Evolutionary conservation across 1,139 yeast species (phyloP).

Genomic region (Candida dubliniensis): DNA sequence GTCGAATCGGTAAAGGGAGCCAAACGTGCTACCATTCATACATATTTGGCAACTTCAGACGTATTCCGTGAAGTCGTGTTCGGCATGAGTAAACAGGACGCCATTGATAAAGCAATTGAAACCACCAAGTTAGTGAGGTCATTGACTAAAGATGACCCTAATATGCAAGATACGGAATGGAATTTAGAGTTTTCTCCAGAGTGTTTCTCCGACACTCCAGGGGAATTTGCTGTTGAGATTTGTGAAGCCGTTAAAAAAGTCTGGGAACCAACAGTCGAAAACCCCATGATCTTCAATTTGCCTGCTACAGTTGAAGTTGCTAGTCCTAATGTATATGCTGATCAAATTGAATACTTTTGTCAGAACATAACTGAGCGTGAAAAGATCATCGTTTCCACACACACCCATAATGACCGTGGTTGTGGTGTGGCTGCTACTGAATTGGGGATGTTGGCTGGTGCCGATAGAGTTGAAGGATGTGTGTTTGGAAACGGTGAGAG

Average conservation of each 20-base stretch:
- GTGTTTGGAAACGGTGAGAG: conserved; percentile 97
- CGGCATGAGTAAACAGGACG: conserved; percentile 78
- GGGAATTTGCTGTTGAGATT: conserved; percentile 77
- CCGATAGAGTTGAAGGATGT: conserved; percentile 97
- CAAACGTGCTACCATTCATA: conserved; percentile 84
- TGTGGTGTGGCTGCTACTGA: conserved; percentile 98
- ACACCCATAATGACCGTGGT: conserved; percentile 96
- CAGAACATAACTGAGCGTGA: conserved; percentile 80
- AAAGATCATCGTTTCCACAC: conserved; percentile 83
- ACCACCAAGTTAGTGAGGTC: conserved; percentile 78
- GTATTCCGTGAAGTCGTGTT: conserved; percentile 90
- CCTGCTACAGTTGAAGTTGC: conserved; percentile 99
- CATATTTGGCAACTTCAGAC: conserved; percentile 89
- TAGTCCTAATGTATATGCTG: conserved; percentile 93
- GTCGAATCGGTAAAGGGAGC: conserved; percentile 90
- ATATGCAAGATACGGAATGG: conserved; percentile 75
- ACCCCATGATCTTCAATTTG: conserved; percentile 89
- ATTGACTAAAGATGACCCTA: conserved; percentile 86
- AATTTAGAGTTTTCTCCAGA: conserved; percentile 93
- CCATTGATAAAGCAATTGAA: conserved; percentile 76
- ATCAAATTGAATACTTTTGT: conserved; percentile 89
- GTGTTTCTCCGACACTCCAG: conserved; percentile 86
- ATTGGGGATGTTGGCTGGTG: conserved; percentile 91
- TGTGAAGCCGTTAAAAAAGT: conserved; percentile 95
- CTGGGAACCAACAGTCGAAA: conserved; percentile 83